phyloP scores from a whole-genome alignment of 192 early-diverging fungal species.

The Coemansia sp. region DNA sequence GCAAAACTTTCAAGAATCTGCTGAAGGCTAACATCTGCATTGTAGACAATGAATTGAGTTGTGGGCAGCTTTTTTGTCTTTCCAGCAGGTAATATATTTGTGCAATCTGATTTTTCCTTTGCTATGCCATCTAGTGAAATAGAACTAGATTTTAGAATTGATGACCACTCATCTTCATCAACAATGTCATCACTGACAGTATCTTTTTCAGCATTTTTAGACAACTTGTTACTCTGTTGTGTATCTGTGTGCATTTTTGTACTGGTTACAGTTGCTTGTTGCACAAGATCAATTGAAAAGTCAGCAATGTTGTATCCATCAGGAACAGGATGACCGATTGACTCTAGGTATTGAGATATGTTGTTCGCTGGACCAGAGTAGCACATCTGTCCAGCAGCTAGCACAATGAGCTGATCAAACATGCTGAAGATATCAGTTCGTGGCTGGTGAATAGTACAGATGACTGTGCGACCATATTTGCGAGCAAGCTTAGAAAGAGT shows the following conservation, averaged over 20 bases:
- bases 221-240: conserved; percentile 1
- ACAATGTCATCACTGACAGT: background rate
- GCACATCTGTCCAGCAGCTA: conserved; percentile 78
- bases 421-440: conserved; percentile 85
- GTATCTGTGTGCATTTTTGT: background rate
- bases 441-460: conserved; percentile 95
- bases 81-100: background rate
- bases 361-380: conserved; percentile 76
- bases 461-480: conserved; percentile 59
- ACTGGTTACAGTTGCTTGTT: conserved; percentile 30
- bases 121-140: conserved; percentile 1
- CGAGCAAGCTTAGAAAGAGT: conserved; percentile 55
- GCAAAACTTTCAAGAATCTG: conserved; percentile 26
- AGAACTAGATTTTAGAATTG: conserved; percentile 15
- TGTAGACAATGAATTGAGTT: conserved; percentile 23
- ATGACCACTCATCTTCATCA: conserved; percentile 24
- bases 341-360: conserved; percentile 63
- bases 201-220: background rate
- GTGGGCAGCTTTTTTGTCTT: background rate
- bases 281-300: conserved; percentile 53
- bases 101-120: background rate
- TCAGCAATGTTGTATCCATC: conserved; percentile 90
- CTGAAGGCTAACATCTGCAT: conserved; percentile 15
- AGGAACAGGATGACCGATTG: conserved; percentile 77
- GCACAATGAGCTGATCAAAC: conserved; percentile 83